Percentiles rank a stretch among this genome's conserved stretches.
Evolutionary conservation across 257 asterid genomes (phyloP).

Genomic region (Dorcoceras hygrometricum): DNA sequence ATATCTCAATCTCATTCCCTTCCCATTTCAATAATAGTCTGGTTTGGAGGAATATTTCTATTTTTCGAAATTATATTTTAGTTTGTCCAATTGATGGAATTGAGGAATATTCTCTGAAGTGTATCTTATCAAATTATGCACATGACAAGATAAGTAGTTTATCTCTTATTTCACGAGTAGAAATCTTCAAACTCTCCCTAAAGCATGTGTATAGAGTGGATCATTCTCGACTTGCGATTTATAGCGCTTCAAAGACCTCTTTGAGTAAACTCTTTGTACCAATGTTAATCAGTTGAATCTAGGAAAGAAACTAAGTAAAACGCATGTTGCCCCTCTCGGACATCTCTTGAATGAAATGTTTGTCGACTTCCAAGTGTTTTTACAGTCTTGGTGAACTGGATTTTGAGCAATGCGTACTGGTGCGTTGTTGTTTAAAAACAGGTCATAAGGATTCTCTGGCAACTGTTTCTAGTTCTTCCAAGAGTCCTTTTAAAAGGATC

Average conservation of each 20-base stretch:
- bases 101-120: not conserved
- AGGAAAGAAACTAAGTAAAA: not conserved
- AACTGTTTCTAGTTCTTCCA: too few species aligned
- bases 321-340: not conserved
- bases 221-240: not conserved
- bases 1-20: not conserved
- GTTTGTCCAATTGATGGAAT: conserved; percentile 3
- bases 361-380: too few species aligned
- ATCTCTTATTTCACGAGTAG: not conserved
- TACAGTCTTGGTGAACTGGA: too few species aligned
- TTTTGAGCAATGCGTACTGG: too few species aligned
- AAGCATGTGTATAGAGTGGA: not conserved
- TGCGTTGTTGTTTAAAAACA: too few species aligned
- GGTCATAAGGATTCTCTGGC: too few species aligned
- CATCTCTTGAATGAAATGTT: not conserved
- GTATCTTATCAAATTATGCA: not conserved
- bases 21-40: conserved; percentile 5
- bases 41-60: conserved; percentile 14
- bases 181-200: not conserved
- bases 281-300: not conserved
- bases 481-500: too few species aligned
- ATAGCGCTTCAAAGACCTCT: not conserved
- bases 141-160: not conserved
- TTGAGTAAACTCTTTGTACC: not conserved
- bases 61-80: not conserved